Evolutionary conservation across 768 basidiomycete species (phyloP).

Genomic region (Kwoniella heveanensis): DNA sequence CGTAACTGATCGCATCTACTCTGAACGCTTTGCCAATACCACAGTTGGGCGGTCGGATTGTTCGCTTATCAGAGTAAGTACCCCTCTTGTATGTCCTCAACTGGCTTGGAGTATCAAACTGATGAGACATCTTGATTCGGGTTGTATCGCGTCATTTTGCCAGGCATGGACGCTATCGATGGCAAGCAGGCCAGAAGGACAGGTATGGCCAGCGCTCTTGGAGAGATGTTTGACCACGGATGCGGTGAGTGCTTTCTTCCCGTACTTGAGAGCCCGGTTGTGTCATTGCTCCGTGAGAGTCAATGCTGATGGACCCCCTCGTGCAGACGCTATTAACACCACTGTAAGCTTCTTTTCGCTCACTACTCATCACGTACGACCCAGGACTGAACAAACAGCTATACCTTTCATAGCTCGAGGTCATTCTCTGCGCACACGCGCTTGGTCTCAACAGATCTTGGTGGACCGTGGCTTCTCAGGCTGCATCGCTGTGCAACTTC

Average conservation of each 20-base stretch:
- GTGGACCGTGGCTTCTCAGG: slow-evolving; percentile 92
- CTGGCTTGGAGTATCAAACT: no score
- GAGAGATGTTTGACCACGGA: slow-evolving; percentile 98
- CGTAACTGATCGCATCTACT: no score
- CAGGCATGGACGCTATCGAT: slow-evolving; percentile 37
- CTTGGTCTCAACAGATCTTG: slow-evolving; percentile 90
- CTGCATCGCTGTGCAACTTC: slow-evolving; percentile 74
- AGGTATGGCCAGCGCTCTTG: slow-evolving; percentile 95
- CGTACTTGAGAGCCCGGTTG: background rate
- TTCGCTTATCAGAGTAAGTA: slow-evolving; percentile 78
- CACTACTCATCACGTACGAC: no score
- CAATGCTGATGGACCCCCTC: background rate
- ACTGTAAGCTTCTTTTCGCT: slow-evolving; percentile 64
- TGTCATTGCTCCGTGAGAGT: no score
- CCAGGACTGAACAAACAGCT: background rate
- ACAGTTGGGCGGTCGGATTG: slow-evolving; percentile 81
- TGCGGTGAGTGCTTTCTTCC: slow-evolving; percentile 44
- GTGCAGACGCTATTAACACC: slow-evolving; percentile 81
- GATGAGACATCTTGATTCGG: no score
- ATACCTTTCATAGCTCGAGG: slow-evolving; percentile 68
- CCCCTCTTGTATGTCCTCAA: no score
- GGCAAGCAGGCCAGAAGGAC: slow-evolving; percentile 92
- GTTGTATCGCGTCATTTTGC: no score
- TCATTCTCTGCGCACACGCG: slow-evolving; percentile 76
- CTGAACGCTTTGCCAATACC: background rate